A percentile compares a stretch with the other conserved stretches of the same genome.
phyloP scores from a whole-genome alignment of 768 basidiomycete genomes.

The Panus rudis region DNA sequence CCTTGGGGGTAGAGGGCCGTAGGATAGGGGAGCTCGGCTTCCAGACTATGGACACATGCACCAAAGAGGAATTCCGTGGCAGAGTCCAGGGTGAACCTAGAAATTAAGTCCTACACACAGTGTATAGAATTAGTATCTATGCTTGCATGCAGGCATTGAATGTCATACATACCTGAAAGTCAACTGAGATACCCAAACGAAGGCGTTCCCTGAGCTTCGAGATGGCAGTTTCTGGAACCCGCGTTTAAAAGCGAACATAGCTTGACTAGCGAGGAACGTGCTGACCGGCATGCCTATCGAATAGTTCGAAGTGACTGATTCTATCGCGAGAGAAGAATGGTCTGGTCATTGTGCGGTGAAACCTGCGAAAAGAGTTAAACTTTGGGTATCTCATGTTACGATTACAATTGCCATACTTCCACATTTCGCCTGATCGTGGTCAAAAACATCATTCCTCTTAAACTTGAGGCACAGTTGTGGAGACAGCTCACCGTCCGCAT shows the following conservation, averaged over 20 bases:
- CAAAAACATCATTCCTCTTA: background rate
- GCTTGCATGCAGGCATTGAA: background rate
- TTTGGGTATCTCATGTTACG: background rate
- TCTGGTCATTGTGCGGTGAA: slow-evolving; percentile 30
- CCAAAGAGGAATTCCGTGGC: slow-evolving; percentile 51
- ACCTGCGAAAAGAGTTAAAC: slow-evolving; percentile 9
- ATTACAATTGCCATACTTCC: slow-evolving; percentile 17
- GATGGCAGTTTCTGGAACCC: slow-evolving; percentile 14
- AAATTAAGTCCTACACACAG: slow-evolving; percentile 35
- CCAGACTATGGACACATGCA: slow-evolving; percentile 32
- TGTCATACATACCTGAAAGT: slow-evolving; percentile 19
- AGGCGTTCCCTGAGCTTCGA: slow-evolving; percentile 21
- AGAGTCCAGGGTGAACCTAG: slow-evolving; percentile 44
- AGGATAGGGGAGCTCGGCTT: slow-evolving; percentile 32
- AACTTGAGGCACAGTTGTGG: background rate
- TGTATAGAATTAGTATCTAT: background rate
- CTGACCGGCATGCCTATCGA: slow-evolving; percentile 22
- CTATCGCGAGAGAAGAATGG: slow-evolving; percentile 31
- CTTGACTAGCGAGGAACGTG: background rate
- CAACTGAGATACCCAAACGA: slow-evolving; percentile 21
- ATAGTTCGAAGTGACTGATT: slow-evolving; percentile 29
- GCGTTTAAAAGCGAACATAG: background rate
- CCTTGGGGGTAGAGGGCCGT: slow-evolving; percentile 13
- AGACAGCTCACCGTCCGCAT: slow-evolving; percentile 35
- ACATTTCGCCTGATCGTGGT: slow-evolving; percentile 19